A percentile compares a stretch with the other conserved stretches of the same genome.
Evolutionary conservation across 164 flowering plant genomes (phyloP).

Genomic region (Piper betle): DNA sequence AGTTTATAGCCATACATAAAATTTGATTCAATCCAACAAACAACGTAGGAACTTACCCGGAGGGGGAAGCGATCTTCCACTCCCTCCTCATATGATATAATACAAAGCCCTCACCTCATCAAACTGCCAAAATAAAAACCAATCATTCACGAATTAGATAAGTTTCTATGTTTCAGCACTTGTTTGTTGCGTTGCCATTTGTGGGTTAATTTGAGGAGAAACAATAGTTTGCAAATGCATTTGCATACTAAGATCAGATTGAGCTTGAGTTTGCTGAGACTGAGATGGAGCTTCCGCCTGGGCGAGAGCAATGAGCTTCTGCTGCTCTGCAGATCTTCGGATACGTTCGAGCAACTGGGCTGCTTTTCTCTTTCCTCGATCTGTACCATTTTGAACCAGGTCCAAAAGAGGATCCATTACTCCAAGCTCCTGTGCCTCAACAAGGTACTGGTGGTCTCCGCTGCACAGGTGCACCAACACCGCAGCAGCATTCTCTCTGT

Average conservation of each 20-base stretch:
- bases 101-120: slow-evolving; percentile 1
- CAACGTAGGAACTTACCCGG: not conserved
- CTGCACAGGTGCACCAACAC: slow-evolving; percentile 68
- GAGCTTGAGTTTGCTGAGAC: not conserved
- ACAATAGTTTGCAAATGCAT: slow-evolving; percentile 1
- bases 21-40: not conserved
- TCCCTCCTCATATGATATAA: not conserved
- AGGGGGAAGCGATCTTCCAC: slow-evolving; percentile 4
- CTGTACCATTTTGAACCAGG: slow-evolving; percentile 71
- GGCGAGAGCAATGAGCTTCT: slow-evolving; percentile 29
- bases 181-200: not conserved
- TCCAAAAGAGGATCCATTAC: slow-evolving; percentile 43
- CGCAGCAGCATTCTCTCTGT: slow-evolving; percentile 90
- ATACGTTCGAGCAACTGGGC: slow-evolving; percentile 63
- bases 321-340: slow-evolving; percentile 49
- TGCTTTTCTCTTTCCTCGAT: slow-evolving; percentile 83
- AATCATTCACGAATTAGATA: not conserved
- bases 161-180: not conserved
- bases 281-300: slow-evolving; percentile 16
- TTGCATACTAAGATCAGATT: not conserved
- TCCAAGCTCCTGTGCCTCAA: slow-evolving; percentile 55
- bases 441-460: slow-evolving; percentile 52
- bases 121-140: not conserved
- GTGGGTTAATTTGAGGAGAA: not conserved
- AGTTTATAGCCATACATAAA: too few species aligned